These are phyloP conservation scores for Phyllosticta paracitricarpa DNA, from an alignment of 2,329 filamentous ascomycete genomes.

Conservation along the genomic window DNA sequence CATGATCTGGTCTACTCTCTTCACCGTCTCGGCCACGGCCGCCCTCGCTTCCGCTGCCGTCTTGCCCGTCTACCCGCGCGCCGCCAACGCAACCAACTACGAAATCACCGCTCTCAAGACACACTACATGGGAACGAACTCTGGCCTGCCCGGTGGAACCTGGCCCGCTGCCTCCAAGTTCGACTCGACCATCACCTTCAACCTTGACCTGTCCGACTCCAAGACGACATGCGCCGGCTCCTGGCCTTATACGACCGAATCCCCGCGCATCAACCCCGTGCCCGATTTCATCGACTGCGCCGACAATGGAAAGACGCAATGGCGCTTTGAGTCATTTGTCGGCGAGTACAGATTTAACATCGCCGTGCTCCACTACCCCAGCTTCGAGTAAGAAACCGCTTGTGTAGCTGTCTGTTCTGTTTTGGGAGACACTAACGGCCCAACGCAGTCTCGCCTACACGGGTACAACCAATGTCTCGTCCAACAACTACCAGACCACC, in stretches of 20 bases:
- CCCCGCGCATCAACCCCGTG: slow-evolving; percentile 1
- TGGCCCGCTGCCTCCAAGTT: slow-evolving; percentile 18
- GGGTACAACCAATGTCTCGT: background rate
- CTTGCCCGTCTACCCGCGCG: background rate
- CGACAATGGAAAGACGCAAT: background rate
- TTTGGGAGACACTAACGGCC: background rate
- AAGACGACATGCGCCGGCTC: background rate
- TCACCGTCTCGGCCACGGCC: background rate
- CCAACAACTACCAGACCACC: background rate
- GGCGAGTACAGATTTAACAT: slow-evolving; percentile 6
- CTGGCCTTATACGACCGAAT: background rate
- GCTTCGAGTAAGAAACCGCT: background rate
- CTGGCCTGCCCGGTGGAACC: slow-evolving; percentile 16
- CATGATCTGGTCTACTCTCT: background rate
- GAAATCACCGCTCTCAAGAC: slow-evolving; percentile 17
- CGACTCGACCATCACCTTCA: slow-evolving; percentile 18
- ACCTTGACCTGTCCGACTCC: slow-evolving; percentile 8
- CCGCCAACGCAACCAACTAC: slow-evolving; percentile 6
- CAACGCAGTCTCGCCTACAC: background rate
- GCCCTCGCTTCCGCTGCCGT: background rate
- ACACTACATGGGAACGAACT: slow-evolving; percentile 20
- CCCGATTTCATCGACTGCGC: slow-evolving; percentile 11
- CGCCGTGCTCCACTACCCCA: background rate
- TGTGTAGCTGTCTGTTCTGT: background rate
- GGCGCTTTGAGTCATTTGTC: slow-evolving; percentile 4